phyloP scores from a whole-genome alignment of 1,139 yeast species.

The Kurtzmaniella quercitrusa region DNA sequence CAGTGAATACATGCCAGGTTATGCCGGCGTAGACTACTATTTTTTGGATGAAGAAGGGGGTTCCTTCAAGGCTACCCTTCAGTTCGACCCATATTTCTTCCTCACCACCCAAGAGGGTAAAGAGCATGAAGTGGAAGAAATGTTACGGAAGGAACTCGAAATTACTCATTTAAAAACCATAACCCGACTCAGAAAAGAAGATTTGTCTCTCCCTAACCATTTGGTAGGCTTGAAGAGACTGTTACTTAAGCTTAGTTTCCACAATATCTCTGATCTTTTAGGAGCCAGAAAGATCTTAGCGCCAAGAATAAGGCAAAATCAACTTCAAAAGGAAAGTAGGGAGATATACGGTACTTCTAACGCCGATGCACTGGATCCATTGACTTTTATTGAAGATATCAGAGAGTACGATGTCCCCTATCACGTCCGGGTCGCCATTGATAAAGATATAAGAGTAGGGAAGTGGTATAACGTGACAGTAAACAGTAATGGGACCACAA shows the following conservation, averaged over 20 bases:
- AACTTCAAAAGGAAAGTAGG: slow-evolving; percentile 57
- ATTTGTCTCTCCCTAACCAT: slow-evolving; percentile 78
- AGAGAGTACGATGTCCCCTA: slow-evolving; percentile 96
- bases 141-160: slow-evolving; percentile 65
- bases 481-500: slow-evolving; percentile 48
- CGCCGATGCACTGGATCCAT: slow-evolving; percentile 43
- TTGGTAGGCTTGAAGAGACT: slow-evolving; percentile 69
- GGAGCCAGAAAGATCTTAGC: slow-evolving; percentile 65
- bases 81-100: slow-evolving; percentile 84
- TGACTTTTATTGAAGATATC: slow-evolving; percentile 68
- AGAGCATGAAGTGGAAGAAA: slow-evolving; percentile 86
- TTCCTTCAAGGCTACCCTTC: slow-evolving; percentile 79
- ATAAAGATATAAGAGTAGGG: slow-evolving; percentile 80
- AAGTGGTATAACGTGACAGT: slow-evolving; percentile 90
- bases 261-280: slow-evolving; percentile 69
- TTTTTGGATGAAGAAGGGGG: slow-evolving; percentile 98
- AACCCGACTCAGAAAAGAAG: slow-evolving; percentile 63
- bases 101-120: slow-evolving; percentile 61
- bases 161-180: slow-evolving; percentile 50
- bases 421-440: slow-evolving; percentile 93
- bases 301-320: slow-evolving; percentile 72
- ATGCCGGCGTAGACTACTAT: slow-evolving; percentile 89
- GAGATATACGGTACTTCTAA: slow-evolving; percentile 48
- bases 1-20: slow-evolving; percentile 54
- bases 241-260: slow-evolving; percentile 66